A percentile compares a stretch with the other conserved stretches of the same genome.
Conservation (phyloP, 805 yeast genomes). For the Cyberlindnera maritima region DNA sequence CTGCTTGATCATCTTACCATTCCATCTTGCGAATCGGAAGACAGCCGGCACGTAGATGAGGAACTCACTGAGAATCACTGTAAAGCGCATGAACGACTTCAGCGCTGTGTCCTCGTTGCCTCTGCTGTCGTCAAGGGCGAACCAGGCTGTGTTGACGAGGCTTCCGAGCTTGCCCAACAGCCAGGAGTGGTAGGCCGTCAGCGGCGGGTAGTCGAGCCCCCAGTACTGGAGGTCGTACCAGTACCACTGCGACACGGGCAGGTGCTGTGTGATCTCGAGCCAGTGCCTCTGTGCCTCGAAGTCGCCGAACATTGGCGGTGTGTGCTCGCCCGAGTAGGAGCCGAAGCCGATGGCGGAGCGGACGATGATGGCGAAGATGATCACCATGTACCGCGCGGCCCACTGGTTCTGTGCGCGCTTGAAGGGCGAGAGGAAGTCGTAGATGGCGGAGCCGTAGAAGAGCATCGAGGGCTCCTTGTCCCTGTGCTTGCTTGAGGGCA, state of each 20-base stretch:
- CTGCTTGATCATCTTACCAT: constrained; percentile 56
- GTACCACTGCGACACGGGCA: constrained; percentile 82
- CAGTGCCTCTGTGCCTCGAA: constrained; percentile 98
- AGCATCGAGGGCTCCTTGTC: constrained; percentile 29
- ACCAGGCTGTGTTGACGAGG: constrained; percentile 68
- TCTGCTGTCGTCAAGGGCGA: constrained; percentile 66
- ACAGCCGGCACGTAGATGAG: constrained; percentile 78
- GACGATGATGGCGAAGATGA: constrained; percentile 69
- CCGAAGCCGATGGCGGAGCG: constrained; percentile 89
- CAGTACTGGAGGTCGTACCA: constrained; percentile 86
- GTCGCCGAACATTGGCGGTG: constrained; percentile 87
- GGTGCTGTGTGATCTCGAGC: constrained; percentile 83
- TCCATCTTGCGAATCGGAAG: constrained; percentile 63
- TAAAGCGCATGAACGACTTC: constrained; percentile 81
- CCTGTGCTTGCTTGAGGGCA: background rate
- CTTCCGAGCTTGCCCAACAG: constrained; percentile 71
- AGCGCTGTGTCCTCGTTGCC: constrained; percentile 68
- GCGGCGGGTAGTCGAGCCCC: constrained; percentile 97
- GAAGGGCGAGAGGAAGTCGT: constrained; percentile 76
- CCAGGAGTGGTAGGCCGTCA: constrained; percentile 93
- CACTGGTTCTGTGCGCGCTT: constrained; percentile 84
- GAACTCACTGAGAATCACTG: constrained; percentile 75
- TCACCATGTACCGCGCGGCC: constrained; percentile 78
- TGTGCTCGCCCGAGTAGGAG: constrained; percentile 69
- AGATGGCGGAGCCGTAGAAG: constrained; percentile 62